A percentile compares a stretch with the other conserved stretches of the same genome.
These are phyloP conservation scores for Tympanopsis confertula DNA, from an alignment of 2,329 filamentous ascomycete genomes.

Conservation along the genomic window DNA sequence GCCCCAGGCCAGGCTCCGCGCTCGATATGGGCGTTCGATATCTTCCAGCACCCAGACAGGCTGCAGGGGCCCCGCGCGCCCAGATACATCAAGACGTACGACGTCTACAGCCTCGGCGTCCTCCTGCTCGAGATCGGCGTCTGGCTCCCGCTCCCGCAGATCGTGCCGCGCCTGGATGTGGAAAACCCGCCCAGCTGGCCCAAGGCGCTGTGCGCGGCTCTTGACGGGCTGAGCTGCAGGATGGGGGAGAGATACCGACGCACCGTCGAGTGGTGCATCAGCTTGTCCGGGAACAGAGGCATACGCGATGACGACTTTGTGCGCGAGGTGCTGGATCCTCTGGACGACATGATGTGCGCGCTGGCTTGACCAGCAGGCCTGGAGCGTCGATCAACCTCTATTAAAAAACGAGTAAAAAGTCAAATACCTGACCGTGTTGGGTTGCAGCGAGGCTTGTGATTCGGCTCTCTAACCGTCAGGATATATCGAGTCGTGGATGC, in stretches of 20 bases:
- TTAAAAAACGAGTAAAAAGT: too few species aligned
- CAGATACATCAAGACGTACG: slow-evolving; percentile 3
- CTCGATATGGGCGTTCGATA: background rate
- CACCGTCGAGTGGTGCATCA: slow-evolving; percentile 2
- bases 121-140: slow-evolving; percentile 2
- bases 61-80: background rate
- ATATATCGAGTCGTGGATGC: too few species aligned
- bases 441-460: too few species aligned
- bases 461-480: too few species aligned
- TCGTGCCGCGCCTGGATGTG: background rate
- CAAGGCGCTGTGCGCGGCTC: background rate
- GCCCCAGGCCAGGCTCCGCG: too few species aligned
- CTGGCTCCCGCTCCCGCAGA: slow-evolving; percentile 1
- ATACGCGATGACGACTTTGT: slow-evolving; percentile 1
- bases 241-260: slow-evolving; percentile 2
- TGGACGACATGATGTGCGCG: background rate
- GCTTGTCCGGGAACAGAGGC: slow-evolving; percentile 1
- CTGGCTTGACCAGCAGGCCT: too few species aligned
- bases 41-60: slow-evolving; percentile 2
- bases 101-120: slow-evolving; percentile 4
- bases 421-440: too few species aligned
- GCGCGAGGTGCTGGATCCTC: slow-evolving; percentile 1
- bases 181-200: too few species aligned
- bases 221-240: background rate
- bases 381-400: too few species aligned